Evolutionary conservation across 2,329 filamentous ascomycete species (phyloP), one percentile per base, ranked within the genome.

Genomic region (Penicillium crustosum): DNA sequence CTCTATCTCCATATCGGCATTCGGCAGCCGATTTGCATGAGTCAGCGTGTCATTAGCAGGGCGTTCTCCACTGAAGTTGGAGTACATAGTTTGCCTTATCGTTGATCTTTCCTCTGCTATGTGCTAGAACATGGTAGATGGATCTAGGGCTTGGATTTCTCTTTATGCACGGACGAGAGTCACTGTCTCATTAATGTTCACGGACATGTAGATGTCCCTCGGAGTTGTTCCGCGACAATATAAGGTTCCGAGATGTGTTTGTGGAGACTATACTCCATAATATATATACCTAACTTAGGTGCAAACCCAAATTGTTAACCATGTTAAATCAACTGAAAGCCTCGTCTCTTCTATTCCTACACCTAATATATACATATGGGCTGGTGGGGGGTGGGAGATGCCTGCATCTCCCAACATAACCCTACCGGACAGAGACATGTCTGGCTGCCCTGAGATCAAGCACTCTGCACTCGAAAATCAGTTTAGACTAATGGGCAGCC

Each of bases 1-100:
- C 43, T 33, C 45, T 33, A 54, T 44, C 45, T 45, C 19, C 41
- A 50, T 35, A 25, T 42, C 21, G 42, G 55, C 13, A 23, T 27
- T 27, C 19, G 39, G 43, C 27, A 33, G 39, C 53, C 36, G 48
- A 49, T 39, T 44, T 50, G 29, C 27, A 60, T 61, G 61, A 63
- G 56, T 63, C 59, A 63, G 60, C 61, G 47, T 65, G 62, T 65
- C 61, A 50, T 58, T 56, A n/a, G 31, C 43, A 65, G 57, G 64
- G 64, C 64, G 64, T 54, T 56, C 42, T 59, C 42, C 55, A 53
- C 55, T 53, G 55, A 21, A 12, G 35, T 50, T 43, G 29, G 21
- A 23, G 36, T 51, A 42, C 7, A 15, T 17, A 15, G 29, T 31
- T 48, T 43, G 4, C 1, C 3, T 25, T 49, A 6, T n/a, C 23